A percentile compares a stretch with the other conserved stretches of the same genome.
Evolutionary conservation across 495 filamentous ascomycete genomes (phyloP).

Genomic region (Daldinia loculata): DNA sequence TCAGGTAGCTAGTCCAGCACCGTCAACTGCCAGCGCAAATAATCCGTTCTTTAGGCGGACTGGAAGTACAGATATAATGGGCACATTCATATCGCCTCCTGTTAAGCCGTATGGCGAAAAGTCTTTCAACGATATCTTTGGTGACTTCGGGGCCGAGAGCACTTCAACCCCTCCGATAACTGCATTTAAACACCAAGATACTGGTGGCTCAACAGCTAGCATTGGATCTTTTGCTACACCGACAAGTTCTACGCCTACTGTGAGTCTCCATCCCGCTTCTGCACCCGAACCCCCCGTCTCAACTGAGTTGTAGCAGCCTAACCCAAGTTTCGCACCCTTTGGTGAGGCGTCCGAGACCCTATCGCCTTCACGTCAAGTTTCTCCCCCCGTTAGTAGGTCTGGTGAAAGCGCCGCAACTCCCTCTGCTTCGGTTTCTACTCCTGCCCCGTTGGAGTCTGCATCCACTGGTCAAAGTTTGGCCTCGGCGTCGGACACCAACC

Average conservation of each 20-base stretch:
- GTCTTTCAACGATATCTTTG: constrained; percentile 90
- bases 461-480: constrained; percentile 49
- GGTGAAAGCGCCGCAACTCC: constrained; percentile 54
- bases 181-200: constrained; percentile 72
- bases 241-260: constrained; percentile 63
- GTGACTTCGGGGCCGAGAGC: constrained; percentile 62
- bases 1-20: constrained; percentile 69
- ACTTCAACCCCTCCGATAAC: constrained; percentile 66
- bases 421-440: constrained; percentile 46
- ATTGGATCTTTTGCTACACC: constrained; percentile 63
- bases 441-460: constrained; percentile 45
- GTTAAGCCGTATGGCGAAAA: constrained; percentile 63
- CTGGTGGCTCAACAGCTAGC: constrained; percentile 59
- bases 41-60: constrained; percentile 91
- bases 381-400: constrained; percentile 79
- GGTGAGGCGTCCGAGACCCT: constrained; percentile 70
- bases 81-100: constrained; percentile 57
- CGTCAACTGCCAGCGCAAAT: constrained; percentile 77
- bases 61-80: constrained; percentile 71
- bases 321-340: constrained; percentile 74
- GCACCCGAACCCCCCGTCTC: constrained; percentile 65
- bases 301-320: constrained; percentile 75
- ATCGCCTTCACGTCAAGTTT: constrained; percentile 79
- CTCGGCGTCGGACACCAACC: constrained; percentile 47
- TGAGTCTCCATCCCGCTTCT: constrained; percentile 57